Evolutionary conservation across 352 stramenopile genomes (phyloP).

Genomic region (Thalassiosira exigua): DNA sequence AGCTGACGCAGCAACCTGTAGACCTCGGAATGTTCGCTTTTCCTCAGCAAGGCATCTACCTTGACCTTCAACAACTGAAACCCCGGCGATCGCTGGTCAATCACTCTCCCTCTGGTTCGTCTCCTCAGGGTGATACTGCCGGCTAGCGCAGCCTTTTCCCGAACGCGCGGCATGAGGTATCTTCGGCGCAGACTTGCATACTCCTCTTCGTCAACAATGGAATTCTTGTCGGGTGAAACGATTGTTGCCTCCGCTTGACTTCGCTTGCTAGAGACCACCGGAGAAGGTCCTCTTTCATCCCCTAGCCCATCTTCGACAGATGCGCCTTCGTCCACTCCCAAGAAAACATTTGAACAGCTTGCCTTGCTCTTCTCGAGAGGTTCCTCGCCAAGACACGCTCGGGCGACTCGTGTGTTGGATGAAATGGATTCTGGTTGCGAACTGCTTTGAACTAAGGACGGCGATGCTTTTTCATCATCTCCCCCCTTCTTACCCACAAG

Average conservation of each 20-base stretch:
- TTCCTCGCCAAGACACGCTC: too few species aligned
- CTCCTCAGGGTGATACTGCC: constrained; percentile 37
- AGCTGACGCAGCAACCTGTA: constrained; percentile 47
- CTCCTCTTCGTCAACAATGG: constrained; percentile 24
- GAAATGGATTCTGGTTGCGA: not conserved
- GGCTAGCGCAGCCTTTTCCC: constrained; percentile 21
- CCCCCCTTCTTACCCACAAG: not conserved
- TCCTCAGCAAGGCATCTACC: constrained; percentile 27
- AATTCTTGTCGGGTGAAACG: not conserved
- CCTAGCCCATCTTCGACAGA: too few species aligned
- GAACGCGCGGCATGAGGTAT: constrained; percentile 36
- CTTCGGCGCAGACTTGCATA: constrained; percentile 24
- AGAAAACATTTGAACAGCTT: too few species aligned
- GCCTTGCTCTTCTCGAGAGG: too few species aligned
- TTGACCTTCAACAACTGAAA: constrained; percentile 25
- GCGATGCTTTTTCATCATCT: not conserved
- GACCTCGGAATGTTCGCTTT: constrained; percentile 18
- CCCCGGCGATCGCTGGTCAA: constrained; percentile 30
- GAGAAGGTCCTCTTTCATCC: too few species aligned
- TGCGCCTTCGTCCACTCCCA: too few species aligned
- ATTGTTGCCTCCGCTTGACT: too few species aligned
- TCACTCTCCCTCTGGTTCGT: constrained; percentile 20
- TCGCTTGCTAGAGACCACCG: too few species aligned
- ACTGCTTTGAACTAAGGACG: not conserved
- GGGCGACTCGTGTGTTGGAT: too few species aligned